Base-by-base conservation (phyloP, 352 stramenopile genomes). In the Pythium sp. region DNA sequence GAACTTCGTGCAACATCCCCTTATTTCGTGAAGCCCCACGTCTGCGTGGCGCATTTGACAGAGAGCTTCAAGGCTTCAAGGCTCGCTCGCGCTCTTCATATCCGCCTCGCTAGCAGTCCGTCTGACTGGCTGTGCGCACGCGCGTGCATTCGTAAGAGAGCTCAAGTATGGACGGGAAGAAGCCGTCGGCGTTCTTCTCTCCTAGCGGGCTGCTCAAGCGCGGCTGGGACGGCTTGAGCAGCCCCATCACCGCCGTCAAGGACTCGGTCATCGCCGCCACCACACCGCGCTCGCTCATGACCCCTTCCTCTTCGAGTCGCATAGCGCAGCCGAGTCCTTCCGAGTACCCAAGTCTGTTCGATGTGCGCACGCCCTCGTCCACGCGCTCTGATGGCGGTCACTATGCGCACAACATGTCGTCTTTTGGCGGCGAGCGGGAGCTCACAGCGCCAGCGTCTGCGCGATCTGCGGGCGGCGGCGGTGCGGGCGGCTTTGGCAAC, bases 291-390 rank as follows among this genome's bases (percentile, higher is more conserved):
- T 76, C 82, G 47, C 41, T 72, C 36, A 58, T 73, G 38, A 66
- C 71, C 12, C 47, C 80, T n/a, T 78, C 72, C 36, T 73, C 70
- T 24, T 74, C 70, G 36, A 73, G 46, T 20, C 73, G 75, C 58
- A 79, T 76, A 64, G 73, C 72, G 41, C 53, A 86, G 54, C 79
- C 80, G 43, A 77, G 81, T 36, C 79, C 86, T 20, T 69, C 69
- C 22, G 80, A 92, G 72, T 92, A 92, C 75, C 82, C 86, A 69
- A 83, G 84, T 38, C 80, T 94, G 18, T 94, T 94, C 47, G 81
- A 87, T 61, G 73, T 92, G 20, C 78, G 74, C 56, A 78, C 76
- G 5, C 75, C 75, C 15, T 80, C 71, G 46, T 86, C 76, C n/a
- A 81, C 71, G 32, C 78, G 72, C 47, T 83, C 68, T 4, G 73